Base-by-base conservation (phyloP, 192 early-diverging fungal genomes). In the Glomus cerebriforme region DNA sequence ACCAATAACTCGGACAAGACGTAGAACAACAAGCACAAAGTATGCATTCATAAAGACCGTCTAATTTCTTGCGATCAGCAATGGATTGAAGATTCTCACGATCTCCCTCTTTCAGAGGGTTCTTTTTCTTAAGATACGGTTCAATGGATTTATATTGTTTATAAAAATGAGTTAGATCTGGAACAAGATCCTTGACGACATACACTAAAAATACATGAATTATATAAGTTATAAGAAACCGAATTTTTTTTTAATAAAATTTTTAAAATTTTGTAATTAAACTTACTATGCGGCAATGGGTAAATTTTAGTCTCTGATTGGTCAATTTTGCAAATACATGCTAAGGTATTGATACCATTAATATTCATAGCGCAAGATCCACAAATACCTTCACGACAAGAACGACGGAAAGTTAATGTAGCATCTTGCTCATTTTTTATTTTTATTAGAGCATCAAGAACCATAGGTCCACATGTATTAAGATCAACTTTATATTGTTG, bases 321-420 rank as follows among this genome's bases (percentile, higher is more conserved):
- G 65, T 96, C 91, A 77, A 99, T 96, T 76, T 95, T 92, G 82
- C 87, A 88, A 71, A 97, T 90, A 87, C 96, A 99, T 22, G 97
- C 97, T 59, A 99, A 88, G 26, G 96, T 99, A 89, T 99, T 99
- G 24, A 84, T 87, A 75, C 97, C 97, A 83, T 93, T 92, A 84
- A 99, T 99, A 91, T 99, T 99, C 97, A 99, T 99, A 69, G 97
- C 93, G 81, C 97, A 98, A 63, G 95, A 96, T 73, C 97, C 97
- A 82, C 97, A 98, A 81, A 98, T 98, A 69, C 95, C 95, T 87
- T 98, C 97, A 85, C 96, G 94, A 87, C 97, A 97, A 26, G 95
- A 96, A 75, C 96, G 91, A 83, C 97, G 93, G 91, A 98, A 96
- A 37, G 97, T 96, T 31, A 97, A 88, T 22, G 97, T 97, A 62